A percentile compares a stretch with the other conserved stretches of the same genome.
Evolutionary conservation across 495 filamentous ascomycete species (phyloP).

Genomic region (Neurospora sp.): DNA sequence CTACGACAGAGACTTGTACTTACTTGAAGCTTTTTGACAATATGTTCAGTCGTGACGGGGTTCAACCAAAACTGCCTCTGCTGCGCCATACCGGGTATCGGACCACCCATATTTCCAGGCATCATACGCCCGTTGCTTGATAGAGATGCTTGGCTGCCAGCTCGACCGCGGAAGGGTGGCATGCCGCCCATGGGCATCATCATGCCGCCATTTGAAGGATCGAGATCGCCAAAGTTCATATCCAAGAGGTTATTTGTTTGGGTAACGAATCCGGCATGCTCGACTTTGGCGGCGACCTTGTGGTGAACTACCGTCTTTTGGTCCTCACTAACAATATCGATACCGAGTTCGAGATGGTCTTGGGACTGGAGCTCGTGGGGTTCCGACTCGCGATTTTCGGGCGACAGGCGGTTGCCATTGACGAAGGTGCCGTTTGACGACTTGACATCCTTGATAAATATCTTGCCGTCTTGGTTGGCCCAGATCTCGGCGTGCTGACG

Average conservation of each 20-base stretch:
- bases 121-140: constrained; percentile 47
- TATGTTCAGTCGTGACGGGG: constrained; percentile 84
- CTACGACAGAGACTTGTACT: constrained; percentile 23
- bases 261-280: constrained; percentile 75
- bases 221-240: constrained; percentile 81
- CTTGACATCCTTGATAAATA: constrained; percentile 95
- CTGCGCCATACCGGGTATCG: constrained; percentile 35
- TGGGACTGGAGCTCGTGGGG: constrained; percentile 81
- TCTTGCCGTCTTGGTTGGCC: constrained; percentile 80
- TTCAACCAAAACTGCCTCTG: constrained; percentile 62
- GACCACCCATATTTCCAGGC: constrained; percentile 48
- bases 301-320: constrained; percentile 97
- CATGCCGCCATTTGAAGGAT: constrained; percentile 60
- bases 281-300: constrained; percentile 92
- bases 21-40: constrained; percentile 89
- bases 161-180: constrained; percentile 51
- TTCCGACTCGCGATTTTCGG: constrained; percentile 89
- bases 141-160: constrained; percentile 62
- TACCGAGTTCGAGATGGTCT: constrained; percentile 86
- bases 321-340: constrained; percentile 97
- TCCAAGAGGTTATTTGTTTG: constrained; percentile 64
- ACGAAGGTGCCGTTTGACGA: constrained; percentile 98
- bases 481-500: constrained; percentile 94
- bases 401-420: constrained; percentile 81
- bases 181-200: constrained; percentile 43